These are phyloP conservation scores for Moricandia moricandioides DNA, from an alignment of 345 rosid species.

Conservation along the genomic window DNA sequence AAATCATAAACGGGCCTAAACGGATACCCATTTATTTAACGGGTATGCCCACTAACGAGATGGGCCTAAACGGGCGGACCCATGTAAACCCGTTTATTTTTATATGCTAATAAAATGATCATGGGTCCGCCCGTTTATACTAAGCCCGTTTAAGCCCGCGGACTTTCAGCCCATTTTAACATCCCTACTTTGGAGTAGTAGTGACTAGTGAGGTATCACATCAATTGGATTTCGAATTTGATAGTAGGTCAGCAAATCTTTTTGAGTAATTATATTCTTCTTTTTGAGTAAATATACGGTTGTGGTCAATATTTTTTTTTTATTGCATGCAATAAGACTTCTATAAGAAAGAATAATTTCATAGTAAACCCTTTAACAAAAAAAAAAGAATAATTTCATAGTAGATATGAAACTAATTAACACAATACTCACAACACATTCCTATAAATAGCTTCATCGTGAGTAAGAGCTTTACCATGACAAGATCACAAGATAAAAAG, in stretches of 20 bases:
- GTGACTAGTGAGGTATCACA: background rate
- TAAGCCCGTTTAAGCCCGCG: no score
- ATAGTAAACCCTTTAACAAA: no score
- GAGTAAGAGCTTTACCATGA: background rate
- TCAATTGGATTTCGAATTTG: slow-evolving; percentile 12
- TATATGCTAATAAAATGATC: no score
- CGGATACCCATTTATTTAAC: no score
- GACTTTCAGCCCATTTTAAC: no score
- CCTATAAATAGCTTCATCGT: background rate
- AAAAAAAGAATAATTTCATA: background rate
- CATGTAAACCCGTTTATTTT: no score
- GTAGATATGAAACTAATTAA: background rate
- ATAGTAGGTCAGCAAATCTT: slow-evolving; percentile 19
- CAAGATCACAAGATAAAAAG: background rate
- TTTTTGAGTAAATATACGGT: background rate
- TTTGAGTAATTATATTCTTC: background rate
- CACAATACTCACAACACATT: background rate
- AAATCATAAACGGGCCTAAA: no score
- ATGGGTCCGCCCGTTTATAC: no score
- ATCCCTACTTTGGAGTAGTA: no score
- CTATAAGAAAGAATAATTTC: background rate
- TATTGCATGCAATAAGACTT: background rate
- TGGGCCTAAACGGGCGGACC: no score
- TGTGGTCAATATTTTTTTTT: background rate
- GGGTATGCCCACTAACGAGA: no score